Conservation (phyloP, 2,329 filamentous ascomycete genomes). For the Alternaria atra region DNA sequence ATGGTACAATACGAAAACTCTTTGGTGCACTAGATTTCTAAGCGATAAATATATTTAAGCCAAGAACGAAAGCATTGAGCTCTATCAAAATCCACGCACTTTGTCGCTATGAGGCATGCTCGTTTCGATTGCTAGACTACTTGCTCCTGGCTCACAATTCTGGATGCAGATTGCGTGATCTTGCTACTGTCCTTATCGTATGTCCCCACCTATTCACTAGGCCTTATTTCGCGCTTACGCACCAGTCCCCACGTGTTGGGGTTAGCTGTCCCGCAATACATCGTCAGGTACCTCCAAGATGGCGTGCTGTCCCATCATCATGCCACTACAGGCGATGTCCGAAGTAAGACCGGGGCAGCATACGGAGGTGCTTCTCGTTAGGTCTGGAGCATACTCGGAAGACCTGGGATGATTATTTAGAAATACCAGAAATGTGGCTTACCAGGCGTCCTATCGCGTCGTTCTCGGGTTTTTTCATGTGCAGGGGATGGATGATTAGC, state of each 20-base stretch:
- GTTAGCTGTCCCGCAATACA: neutral
- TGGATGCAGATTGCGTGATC: neutral
- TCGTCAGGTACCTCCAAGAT: constrained; percentile 32
- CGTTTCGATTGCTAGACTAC: no score
- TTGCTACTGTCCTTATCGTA: neutral
- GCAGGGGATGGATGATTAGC: neutral
- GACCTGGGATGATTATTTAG: neutral
- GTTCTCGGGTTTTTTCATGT: neutral
- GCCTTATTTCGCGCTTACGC: neutral
- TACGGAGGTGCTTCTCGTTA: neutral
- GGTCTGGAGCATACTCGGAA: neutral
- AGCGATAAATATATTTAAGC: no score
- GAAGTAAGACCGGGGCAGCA: neutral
- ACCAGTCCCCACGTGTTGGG: neutral
- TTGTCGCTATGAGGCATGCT: neutral
- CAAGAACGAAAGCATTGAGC: no score
- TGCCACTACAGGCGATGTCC: neutral
- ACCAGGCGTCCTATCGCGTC: neutral
- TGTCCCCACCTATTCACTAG: neutral
- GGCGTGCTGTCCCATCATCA: constrained; percentile 38
- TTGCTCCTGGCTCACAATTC: neutral
- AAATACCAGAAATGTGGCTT: neutral
- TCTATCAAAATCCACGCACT: no score
- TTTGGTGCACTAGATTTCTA: neutral
- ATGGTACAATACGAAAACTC: neutral